Evolutionary conservation across 805 yeast genomes (phyloP).

Genomic region (Wickerhamomyces mucosus): DNA sequence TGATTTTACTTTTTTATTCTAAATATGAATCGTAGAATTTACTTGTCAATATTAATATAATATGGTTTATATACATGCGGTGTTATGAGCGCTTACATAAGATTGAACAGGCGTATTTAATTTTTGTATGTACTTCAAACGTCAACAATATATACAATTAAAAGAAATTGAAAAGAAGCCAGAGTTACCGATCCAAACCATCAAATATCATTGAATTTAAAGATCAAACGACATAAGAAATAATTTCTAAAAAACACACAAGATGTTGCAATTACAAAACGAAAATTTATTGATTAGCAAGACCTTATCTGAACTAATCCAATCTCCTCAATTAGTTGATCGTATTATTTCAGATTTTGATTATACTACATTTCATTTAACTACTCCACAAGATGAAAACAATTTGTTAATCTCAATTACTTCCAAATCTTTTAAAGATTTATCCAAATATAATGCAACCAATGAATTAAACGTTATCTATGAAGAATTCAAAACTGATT

Average conservation of each 20-base stretch:
- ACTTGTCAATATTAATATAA: too few species aligned
- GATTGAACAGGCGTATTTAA: too few species aligned
- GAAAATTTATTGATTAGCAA: conserved; percentile 76
- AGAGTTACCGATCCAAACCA: too few species aligned
- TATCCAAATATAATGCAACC: conserved; percentile 55
- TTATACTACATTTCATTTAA: conserved; percentile 86
- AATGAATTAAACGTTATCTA: conserved; percentile 44
- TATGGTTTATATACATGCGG: too few species aligned
- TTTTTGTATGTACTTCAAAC: too few species aligned
- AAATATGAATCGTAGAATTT: too few species aligned
- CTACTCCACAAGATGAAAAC: conserved; percentile 73
- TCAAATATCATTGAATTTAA: too few species aligned
- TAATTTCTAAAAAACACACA: conserved; percentile 5
- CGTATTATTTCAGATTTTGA: conserved; percentile 92
- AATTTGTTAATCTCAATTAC: conserved; percentile 57
- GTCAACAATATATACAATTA: too few species aligned
- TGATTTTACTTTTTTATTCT: too few species aligned
- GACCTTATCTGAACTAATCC: conserved; percentile 66
- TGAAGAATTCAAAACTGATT: conserved; percentile 28
- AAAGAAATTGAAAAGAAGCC: too few species aligned
- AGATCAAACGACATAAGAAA: too few species aligned
- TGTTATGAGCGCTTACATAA: too few species aligned
- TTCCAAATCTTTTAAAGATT: conserved; percentile 71
- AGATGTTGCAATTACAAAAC: conserved; percentile 79
- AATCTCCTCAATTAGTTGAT: conserved; percentile 50